Evolutionary conservation across 2,329 filamentous ascomycete genomes (phyloP).

Genomic region (Diaporthe australafricana): DNA sequence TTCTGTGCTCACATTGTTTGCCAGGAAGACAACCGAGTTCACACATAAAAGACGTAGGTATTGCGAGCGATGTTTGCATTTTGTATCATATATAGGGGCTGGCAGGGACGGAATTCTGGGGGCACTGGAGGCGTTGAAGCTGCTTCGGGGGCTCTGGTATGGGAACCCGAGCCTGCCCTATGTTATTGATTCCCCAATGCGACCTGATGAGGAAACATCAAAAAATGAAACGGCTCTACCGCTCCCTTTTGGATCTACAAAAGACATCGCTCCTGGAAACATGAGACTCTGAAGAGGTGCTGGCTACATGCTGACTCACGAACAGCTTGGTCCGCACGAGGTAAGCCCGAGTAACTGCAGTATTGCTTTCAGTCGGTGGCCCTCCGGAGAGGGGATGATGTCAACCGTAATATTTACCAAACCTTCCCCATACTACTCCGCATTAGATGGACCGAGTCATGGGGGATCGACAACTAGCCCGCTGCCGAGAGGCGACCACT

Average conservation of each 20-base stretch:
- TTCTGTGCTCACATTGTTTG: background rate
- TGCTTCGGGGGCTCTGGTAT: constrained; percentile 15
- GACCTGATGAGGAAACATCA: constrained; percentile 1
- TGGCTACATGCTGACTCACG: background rate
- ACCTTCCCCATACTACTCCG: constrained; percentile 9
- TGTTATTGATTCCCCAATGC: background rate
- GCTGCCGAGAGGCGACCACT: constrained; percentile 28
- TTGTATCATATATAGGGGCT: constrained; percentile 35
- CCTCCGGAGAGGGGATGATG: constrained; percentile 4
- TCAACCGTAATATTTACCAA: constrained; percentile 19
- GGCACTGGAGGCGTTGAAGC: constrained; percentile 28
- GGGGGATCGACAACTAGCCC: constrained; percentile 25
- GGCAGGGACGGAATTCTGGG: constrained; percentile 20
- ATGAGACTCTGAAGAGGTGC: background rate
- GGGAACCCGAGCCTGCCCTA: constrained; percentile 5
- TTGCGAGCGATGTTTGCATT: constrained; percentile 34
- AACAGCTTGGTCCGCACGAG: background rate
- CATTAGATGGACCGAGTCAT: constrained; percentile 26
- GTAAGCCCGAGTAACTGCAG: background rate
- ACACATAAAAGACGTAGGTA: constrained; percentile 9
- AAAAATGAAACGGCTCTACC: constrained; percentile 17
- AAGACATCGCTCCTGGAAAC: background rate
- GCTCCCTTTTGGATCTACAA: constrained; percentile 17
- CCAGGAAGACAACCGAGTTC: background rate
- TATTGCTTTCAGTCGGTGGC: background rate